A percentile compares a stretch with the other conserved stretches of the same genome.
These are phyloP conservation scores for Turnera subulata DNA, from an alignment of 345 rosid genomes.

Conservation along the genomic window DNA sequence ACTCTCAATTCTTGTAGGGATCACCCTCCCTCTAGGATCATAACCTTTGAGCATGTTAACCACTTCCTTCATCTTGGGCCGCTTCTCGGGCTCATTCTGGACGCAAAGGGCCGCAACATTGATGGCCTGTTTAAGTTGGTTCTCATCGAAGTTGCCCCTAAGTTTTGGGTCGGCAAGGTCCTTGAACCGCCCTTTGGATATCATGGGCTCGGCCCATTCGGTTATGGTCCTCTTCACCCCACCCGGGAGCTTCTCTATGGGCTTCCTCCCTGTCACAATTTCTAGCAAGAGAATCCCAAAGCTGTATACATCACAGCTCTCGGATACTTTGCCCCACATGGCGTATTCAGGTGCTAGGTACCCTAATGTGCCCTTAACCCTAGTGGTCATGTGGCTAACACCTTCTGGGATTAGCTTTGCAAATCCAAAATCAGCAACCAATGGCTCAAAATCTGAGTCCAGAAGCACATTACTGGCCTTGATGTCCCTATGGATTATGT, in stretches of 20 bases:
- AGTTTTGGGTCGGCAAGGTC: slow-evolving; percentile 74
- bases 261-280: slow-evolving; percentile 65
- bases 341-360: slow-evolving; percentile 87
- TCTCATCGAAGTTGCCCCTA: slow-evolving; percentile 58
- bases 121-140: slow-evolving; percentile 50
- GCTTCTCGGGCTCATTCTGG: slow-evolving; percentile 55
- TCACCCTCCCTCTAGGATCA: slow-evolving; percentile 36
- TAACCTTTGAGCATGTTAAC: slow-evolving; percentile 57
- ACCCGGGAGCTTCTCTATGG: slow-evolving; percentile 62
- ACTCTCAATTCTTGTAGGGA: slow-evolving; percentile 39
- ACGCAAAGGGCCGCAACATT: slow-evolving; percentile 65
- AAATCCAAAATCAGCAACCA: slow-evolving; percentile 88
- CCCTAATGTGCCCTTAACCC: slow-evolving; percentile 72
- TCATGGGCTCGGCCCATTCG: slow-evolving; percentile 77
- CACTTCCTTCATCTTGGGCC: slow-evolving; percentile 80
- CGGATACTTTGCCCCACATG: slow-evolving; percentile 80
- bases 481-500: slow-evolving; percentile 41
- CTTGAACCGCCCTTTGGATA: slow-evolving; percentile 41
- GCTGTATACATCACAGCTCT: slow-evolving; percentile 81
- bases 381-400: slow-evolving; percentile 67
- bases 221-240: slow-evolving; percentile 64
- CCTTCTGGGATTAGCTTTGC: slow-evolving; percentile 80
- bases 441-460: slow-evolving; percentile 70
- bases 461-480: slow-evolving; percentile 52
- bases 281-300: slow-evolving; percentile 80